Percentiles rank a stretch among this genome's conserved stretches.
These are phyloP conservation scores for Biscogniauxia sp. DNA, from an alignment of 2,329 filamentous ascomycete genomes.

Conservation along the genomic window DNA sequence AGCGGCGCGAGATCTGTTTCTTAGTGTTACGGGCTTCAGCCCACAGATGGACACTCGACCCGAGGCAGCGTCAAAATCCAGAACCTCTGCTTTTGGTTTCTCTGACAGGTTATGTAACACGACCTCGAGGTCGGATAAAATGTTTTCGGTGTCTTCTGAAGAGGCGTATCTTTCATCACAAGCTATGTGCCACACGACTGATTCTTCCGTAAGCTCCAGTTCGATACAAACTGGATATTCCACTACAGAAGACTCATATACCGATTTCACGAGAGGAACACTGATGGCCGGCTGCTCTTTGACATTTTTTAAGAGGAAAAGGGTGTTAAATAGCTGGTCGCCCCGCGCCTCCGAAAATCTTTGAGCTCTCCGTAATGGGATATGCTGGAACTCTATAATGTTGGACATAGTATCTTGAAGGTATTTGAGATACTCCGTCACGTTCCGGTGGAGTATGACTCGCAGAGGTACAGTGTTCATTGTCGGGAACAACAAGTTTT, in stretches of 20 bases:
- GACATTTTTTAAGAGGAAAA: conserved; percentile 54
- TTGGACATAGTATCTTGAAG: conserved; percentile 68
- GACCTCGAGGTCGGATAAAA: conserved; percentile 60
- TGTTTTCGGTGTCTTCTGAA: conserved; percentile 38
- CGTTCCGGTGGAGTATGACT: conserved; percentile 67
- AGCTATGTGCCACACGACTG: conserved; percentile 69
- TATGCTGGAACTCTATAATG: conserved; percentile 71
- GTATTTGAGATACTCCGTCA: conserved; percentile 64
- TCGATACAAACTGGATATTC: conserved; percentile 84
- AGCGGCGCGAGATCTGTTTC: not conserved
- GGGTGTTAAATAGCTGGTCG: conserved; percentile 48
- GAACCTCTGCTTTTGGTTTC: conserved; percentile 45
- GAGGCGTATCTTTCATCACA: conserved; percentile 59
- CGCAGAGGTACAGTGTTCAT: conserved; percentile 88
- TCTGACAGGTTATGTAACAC: conserved; percentile 57
- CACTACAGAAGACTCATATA: conserved; percentile 63
- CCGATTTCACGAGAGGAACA: conserved; percentile 56
- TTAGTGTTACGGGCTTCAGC: conserved; percentile 44
- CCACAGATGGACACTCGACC: conserved; percentile 63
- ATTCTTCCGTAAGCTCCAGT: conserved; percentile 60
- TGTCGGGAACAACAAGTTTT: conserved; percentile 74
- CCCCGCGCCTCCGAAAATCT: conserved; percentile 39
- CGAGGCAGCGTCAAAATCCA: conserved; percentile 47
- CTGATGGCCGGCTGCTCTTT: conserved; percentile 5
- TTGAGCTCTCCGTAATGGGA: conserved; percentile 70